Conservation (phyloP, 106 monocot species). For the Allium sativum region DNA sequence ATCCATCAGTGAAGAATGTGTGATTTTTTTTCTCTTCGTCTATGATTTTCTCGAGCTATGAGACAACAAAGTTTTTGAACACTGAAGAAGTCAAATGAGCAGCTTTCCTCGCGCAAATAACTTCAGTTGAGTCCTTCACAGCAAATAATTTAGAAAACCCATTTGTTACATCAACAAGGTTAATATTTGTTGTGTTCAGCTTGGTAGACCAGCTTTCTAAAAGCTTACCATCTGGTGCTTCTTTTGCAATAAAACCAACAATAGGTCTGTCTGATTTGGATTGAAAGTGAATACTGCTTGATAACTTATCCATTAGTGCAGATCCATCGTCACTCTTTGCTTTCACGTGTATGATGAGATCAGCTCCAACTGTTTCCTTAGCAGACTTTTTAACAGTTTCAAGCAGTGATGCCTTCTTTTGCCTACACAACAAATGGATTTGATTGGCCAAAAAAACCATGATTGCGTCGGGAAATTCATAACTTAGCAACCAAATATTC, state of each 20-base stretch:
- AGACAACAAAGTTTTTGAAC: slow-evolving; percentile 80
- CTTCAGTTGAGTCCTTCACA: slow-evolving; percentile 70
- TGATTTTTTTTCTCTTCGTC: slow-evolving; percentile 80
- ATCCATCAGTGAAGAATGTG: slow-evolving; percentile 82
- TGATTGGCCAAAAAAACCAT: slow-evolving; percentile 88
- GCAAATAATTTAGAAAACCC: slow-evolving; percentile 85
- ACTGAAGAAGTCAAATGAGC: slow-evolving; percentile 74
- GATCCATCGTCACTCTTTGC: slow-evolving; percentile 65
- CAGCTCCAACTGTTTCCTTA: slow-evolving; percentile 59
- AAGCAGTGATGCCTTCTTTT: slow-evolving; percentile 75
- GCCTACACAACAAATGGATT: slow-evolving; percentile 85
- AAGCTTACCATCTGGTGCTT: slow-evolving; percentile 84
- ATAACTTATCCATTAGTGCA: slow-evolving; percentile 50
- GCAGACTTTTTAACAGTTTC: slow-evolving; percentile 54
- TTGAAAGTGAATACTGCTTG: slow-evolving; percentile 30
- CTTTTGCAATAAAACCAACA: slow-evolving; percentile 68
- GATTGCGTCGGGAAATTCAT: slow-evolving; percentile 93
- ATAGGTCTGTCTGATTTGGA: slow-evolving; percentile 37
- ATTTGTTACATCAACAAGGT: slow-evolving; percentile 66
- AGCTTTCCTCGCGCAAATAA: slow-evolving; percentile 65
- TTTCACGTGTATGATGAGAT: slow-evolving; percentile 74
- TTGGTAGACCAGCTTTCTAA: slow-evolving; percentile 74
- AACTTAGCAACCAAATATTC: slow-evolving; percentile 86
- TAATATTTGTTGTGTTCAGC: slow-evolving; percentile 29
- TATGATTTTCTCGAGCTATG: slow-evolving; percentile 80